Evolutionary conservation across 1,284 basidiomycete species (phyloP).

Genomic region (Ceratobasidium sp.): DNA sequence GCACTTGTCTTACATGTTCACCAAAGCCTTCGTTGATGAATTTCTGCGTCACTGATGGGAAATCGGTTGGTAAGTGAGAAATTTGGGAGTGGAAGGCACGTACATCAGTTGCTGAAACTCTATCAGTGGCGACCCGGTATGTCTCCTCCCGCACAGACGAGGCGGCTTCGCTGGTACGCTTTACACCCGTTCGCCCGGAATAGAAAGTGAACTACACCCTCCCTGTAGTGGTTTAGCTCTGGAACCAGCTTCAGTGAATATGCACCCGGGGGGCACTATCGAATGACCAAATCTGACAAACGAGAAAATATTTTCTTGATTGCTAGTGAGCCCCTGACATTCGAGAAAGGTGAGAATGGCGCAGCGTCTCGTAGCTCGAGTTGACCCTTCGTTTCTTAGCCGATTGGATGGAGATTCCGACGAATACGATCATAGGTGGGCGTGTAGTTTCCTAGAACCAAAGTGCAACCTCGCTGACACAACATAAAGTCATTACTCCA

Average conservation of each 20-base stretch:
- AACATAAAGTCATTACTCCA: constrained; percentile 73
- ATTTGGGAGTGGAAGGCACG: neutral
- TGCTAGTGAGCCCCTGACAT: constrained; percentile 90
- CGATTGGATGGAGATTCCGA: constrained; percentile 96
- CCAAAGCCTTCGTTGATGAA: constrained; percentile 90
- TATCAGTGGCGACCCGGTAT: constrained; percentile 84
- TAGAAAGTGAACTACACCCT: neutral
- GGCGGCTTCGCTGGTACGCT: constrained; percentile 82
- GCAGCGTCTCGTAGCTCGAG: constrained; percentile 49
- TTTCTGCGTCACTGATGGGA: constrained; percentile 94
- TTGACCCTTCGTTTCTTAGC: constrained; percentile 54
- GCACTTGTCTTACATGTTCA: neutral
- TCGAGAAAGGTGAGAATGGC: constrained; percentile 77
- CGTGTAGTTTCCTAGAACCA: constrained; percentile 27
- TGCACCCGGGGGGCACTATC: constrained; percentile 82
- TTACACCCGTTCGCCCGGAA: neutral
- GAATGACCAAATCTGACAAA: constrained; percentile 96
- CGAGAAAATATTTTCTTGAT: constrained; percentile 95
- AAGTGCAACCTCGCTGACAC: constrained; percentile 49
- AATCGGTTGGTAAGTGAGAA: constrained; percentile 65
- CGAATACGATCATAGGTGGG: constrained; percentile 80
- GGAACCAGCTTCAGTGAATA: constrained; percentile 94
- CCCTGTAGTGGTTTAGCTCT: constrained; percentile 85
- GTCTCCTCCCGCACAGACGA: constrained; percentile 90
- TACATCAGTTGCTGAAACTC: neutral